A percentile compares a stretch with the other conserved stretches of the same genome.
These are phyloP conservation scores for Cunninghamia lanceolata DNA, from an alignment of 75 land plant species.

Conservation along the genomic window DNA sequence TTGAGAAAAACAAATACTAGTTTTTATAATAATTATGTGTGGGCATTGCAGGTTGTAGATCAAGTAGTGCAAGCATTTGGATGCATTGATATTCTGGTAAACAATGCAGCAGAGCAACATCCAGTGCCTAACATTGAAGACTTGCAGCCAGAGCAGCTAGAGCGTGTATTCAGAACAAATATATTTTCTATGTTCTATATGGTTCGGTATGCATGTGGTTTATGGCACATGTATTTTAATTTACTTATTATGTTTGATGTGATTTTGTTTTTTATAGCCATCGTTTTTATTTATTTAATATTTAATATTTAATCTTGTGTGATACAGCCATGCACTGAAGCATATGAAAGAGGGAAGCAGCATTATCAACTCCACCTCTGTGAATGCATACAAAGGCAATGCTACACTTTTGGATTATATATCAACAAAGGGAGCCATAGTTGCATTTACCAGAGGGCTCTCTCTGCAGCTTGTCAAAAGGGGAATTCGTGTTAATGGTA, in stretches of 20 bases:
- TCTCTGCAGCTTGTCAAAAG: constrained; percentile 67
- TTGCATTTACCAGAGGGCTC: constrained; percentile 64
- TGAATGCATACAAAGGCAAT: constrained; percentile 73
- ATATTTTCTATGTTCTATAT: constrained; percentile 74
- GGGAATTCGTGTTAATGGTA: constrained; percentile 85
- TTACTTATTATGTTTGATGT: not conserved
- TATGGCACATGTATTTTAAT: too few relatives aligned
- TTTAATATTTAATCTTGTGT: not conserved
- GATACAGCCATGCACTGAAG: constrained; percentile 50
- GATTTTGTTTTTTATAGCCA: not conserved
- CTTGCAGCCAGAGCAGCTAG: constrained; percentile 52
- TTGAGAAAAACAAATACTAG: not conserved
- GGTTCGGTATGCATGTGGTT: constrained; percentile 28
- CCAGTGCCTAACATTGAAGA: constrained; percentile 44
- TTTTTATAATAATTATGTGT: not conserved
- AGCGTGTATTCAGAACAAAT: constrained; percentile 81
- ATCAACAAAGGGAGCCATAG: constrained; percentile 83
- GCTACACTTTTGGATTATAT: constrained; percentile 68
- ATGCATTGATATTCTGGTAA: constrained; percentile 75
- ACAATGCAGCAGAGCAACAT: constrained; percentile 84
- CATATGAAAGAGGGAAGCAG: constrained; percentile 78
- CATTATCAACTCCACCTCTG: constrained; percentile 81
- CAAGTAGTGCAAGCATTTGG: constrained; percentile 69
- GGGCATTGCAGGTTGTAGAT: constrained; percentile 42
- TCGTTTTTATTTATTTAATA: not conserved